phyloP scores from a whole-genome alignment of 371 early-diverging fungal genomes.

The Zopfochytrium polystomum region DNA sequence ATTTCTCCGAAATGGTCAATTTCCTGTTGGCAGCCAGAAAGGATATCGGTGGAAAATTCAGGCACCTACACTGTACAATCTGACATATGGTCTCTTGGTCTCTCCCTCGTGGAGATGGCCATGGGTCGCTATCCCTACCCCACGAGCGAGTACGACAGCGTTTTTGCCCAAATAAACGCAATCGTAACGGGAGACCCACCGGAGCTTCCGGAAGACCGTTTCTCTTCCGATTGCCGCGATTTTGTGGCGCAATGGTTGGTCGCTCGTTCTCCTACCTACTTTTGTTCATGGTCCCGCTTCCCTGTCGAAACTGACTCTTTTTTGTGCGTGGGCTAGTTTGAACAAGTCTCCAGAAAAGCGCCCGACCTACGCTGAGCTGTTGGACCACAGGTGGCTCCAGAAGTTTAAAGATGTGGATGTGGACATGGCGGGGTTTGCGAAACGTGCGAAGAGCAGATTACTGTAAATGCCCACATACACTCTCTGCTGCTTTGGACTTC shows the following conservation, averaged over 20 bases:
- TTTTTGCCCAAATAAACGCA: slow-evolving; percentile 85
- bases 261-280: slow-evolving; percentile 2
- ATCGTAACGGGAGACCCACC: slow-evolving; percentile 83
- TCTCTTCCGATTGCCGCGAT: slow-evolving; percentile 68
- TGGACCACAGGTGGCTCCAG: slow-evolving; percentile 72
- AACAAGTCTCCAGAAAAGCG: slow-evolving; percentile 69
- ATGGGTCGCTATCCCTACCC: slow-evolving; percentile 81
- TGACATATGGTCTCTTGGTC: slow-evolving; percentile 90
- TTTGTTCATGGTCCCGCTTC: too few relatives aligned
- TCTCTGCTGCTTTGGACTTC: too few relatives aligned
- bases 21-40: slow-evolving; percentile 67
- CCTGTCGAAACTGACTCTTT: not conserved
- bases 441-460: too few relatives aligned
- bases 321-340: slow-evolving; percentile 48
- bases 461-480: too few relatives aligned
- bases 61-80: slow-evolving; percentile 85
- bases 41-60: slow-evolving; percentile 78
- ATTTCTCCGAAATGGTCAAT: not conserved
- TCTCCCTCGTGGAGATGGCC: slow-evolving; percentile 89
- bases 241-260: slow-evolving; percentile 73
- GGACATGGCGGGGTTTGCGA: slow-evolving; percentile 80
- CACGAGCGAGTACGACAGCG: slow-evolving; percentile 53
- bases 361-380: slow-evolving; percentile 66
- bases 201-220: slow-evolving; percentile 59
- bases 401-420: slow-evolving; percentile 60